Evolutionary conservation across 2,329 filamentous ascomycete genomes (phyloP).

Genomic region (Exophiala sp.): DNA sequence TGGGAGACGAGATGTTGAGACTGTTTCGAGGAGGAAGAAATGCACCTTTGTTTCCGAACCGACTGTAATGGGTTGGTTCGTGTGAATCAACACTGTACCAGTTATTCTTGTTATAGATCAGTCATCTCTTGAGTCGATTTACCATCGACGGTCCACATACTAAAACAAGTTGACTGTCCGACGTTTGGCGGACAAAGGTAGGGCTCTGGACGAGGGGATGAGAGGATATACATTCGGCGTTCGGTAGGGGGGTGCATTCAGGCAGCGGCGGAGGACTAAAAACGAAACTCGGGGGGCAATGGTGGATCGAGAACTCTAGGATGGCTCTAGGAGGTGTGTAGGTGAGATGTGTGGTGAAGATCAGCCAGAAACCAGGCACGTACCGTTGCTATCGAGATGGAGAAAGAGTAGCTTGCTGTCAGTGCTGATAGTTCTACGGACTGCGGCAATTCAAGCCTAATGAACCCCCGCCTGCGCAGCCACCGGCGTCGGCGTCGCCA

Average conservation of each 20-base stretch:
- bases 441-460: slow-evolving; percentile 1
- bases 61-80: too few relatives aligned
- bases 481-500: background rate
- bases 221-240: background rate
- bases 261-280: background rate
- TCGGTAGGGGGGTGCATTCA: background rate
- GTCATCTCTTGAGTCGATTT: too few relatives aligned
- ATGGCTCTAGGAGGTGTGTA: background rate
- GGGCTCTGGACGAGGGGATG: background rate
- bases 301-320: background rate
- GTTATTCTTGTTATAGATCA: too few relatives aligned
- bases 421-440: too few relatives aligned
- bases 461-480: background rate
- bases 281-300: background rate
- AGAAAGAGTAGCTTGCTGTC: background rate
- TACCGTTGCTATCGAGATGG: background rate
- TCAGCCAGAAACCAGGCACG: too few relatives aligned
- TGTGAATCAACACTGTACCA: too few relatives aligned
- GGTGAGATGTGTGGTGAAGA: too few relatives aligned
- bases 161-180: too few relatives aligned
- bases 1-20: slow-evolving; percentile 48
- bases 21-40: slow-evolving; percentile 43
- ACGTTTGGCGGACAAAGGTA: too few relatives aligned
- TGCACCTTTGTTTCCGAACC: slow-evolving; percentile 30
- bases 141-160: too few relatives aligned